phyloP scores from a whole-genome alignment of 805 yeast genomes.

The Lachancea sp. region DNA sequence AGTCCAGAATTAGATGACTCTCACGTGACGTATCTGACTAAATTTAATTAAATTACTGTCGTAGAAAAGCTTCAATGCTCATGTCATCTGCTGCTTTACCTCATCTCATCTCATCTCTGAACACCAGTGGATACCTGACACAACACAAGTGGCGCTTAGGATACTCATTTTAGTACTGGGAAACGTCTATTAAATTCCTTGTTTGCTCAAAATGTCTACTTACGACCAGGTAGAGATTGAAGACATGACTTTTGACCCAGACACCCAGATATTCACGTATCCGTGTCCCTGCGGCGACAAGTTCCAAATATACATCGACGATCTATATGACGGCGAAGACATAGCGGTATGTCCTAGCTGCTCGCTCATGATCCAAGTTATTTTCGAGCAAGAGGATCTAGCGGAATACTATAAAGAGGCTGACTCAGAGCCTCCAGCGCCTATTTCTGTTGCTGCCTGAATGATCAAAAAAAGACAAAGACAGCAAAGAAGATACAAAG shows the following conservation, averaged over 20 bases:
- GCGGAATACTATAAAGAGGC: constrained; percentile 37
- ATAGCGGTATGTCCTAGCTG: constrained; percentile 97
- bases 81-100: neutral
- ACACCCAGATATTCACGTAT: constrained; percentile 75
- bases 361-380: constrained; percentile 85
- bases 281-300: constrained; percentile 99
- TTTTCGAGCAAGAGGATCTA: constrained; percentile 61
- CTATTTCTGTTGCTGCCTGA: constrained; percentile 21
- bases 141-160: too few species aligned
- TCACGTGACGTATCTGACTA: too few species aligned
- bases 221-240: constrained; percentile 97
- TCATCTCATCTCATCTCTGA: neutral
- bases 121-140: neutral
- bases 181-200: too few species aligned
- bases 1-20: too few species aligned
- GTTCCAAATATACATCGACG: constrained; percentile 81
- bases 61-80: neutral
- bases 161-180: too few species aligned
- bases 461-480: neutral
- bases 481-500: neutral
- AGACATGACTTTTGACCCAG: constrained; percentile 86
- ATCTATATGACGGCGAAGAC: constrained; percentile 83
- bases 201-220: constrained; percentile 41
- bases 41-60: neutral
- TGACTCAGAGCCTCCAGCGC: constrained; percentile 27